Conservation (phyloP, 148 eudicot species). For the Fagopyrum esculentum region DNA sequence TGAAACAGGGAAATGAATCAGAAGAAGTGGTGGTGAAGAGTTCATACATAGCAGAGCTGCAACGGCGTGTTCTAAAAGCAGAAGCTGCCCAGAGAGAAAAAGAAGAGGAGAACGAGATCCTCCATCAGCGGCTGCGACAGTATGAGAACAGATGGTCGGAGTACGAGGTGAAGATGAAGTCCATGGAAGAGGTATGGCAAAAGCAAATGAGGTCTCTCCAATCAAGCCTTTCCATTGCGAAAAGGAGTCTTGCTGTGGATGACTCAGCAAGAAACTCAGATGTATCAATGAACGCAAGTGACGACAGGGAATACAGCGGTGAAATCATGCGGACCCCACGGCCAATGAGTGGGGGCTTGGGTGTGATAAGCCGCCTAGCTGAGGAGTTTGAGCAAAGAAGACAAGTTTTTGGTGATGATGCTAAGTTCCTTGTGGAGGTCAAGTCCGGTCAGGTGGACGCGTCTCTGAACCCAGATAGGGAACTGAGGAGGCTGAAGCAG, state of each 20-base stretch:
- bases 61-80: conserved; percentile 81
- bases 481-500: conserved; percentile 70
- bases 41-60: conserved; percentile 82
- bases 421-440: conserved; percentile 89
- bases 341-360: conserved; percentile 65
- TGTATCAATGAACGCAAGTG: conserved; percentile 50
- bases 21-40: conserved; percentile 81
- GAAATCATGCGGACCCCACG: conserved; percentile 37
- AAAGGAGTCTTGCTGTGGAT: conserved; percentile 67
- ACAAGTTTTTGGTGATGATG: conserved; percentile 87
- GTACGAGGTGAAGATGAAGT: conserved; percentile 93
- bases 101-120: conserved; percentile 87
- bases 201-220: conserved; percentile 97
- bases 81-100: conserved; percentile 83
- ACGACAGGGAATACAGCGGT: conserved; percentile 42
- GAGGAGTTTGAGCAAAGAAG: conserved; percentile 94
- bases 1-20: conserved; percentile 50
- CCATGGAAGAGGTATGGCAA: conserved; percentile 99
- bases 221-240: conserved; percentile 87
- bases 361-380: conserved; percentile 75
- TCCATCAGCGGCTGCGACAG: conserved; percentile 77
- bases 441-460: conserved; percentile 88
- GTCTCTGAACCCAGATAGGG: conserved; percentile 68
- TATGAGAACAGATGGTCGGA: conserved; percentile 92
- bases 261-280: conserved; percentile 69